phyloP scores from a whole-genome alignment of 805 yeast genomes.

The Candida multigemmis region DNA sequence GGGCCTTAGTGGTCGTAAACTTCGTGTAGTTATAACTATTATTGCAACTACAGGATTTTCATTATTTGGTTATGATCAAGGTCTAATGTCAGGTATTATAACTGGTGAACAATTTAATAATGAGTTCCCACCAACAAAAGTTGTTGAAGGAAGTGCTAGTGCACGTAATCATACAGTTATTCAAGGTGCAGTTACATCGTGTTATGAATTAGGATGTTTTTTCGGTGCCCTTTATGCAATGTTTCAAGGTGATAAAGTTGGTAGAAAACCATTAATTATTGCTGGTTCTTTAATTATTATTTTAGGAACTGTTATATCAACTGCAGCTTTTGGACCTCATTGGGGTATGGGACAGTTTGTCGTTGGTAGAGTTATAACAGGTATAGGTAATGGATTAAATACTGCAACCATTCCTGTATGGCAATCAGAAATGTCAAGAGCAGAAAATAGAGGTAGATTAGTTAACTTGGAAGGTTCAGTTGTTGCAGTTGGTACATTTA shows the following conservation, averaged over 20 bases:
- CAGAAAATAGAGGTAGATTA: constrained; percentile 29
- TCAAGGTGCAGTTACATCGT: constrained; percentile 64
- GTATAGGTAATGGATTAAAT: constrained; percentile 31
- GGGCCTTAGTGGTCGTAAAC: constrained; percentile 47
- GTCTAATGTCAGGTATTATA: constrained; percentile 34
- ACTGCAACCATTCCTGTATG: constrained; percentile 37
- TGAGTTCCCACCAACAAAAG: constrained; percentile 27
- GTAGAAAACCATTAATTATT: constrained; percentile 32
- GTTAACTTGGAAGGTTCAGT: constrained; percentile 39
- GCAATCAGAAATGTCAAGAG: constrained; percentile 37
- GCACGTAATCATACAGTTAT: constrained; percentile 18
- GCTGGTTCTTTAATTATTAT: constrained; percentile 28
- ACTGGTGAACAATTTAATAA: constrained; percentile 26
- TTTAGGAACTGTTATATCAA: constrained; percentile 29
- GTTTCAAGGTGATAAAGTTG: constrained; percentile 28
- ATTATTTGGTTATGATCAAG: constrained; percentile 27
- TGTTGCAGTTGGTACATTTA: constrained; percentile 58
- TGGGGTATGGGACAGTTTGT: constrained; percentile 64
- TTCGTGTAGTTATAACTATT: constrained; percentile 15
- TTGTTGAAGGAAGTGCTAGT: too few species aligned
- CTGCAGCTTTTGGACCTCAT: constrained; percentile 22
- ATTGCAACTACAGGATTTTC: constrained; percentile 19
- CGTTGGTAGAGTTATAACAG: constrained; percentile 44
- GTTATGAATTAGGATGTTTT: constrained; percentile 58
- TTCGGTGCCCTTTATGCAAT: constrained; percentile 34